Conservation (phyloP, 2,329 filamentous ascomycete species). For the Polytolypa hystricis region DNA sequence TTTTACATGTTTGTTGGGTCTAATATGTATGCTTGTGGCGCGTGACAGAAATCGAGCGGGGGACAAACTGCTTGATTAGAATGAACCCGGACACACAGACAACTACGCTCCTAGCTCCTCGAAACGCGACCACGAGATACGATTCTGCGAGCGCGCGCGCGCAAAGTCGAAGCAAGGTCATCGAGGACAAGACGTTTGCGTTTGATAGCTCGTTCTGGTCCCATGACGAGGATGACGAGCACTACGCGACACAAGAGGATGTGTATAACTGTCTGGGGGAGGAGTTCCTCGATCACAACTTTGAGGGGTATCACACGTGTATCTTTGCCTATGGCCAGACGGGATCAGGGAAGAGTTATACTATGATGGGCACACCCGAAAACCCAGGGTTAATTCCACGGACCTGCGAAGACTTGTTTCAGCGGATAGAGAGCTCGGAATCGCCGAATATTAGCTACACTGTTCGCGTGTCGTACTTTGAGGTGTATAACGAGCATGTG, state of each 20-base stretch:
- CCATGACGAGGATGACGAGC: slow-evolving; percentile 62
- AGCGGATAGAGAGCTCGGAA: slow-evolving; percentile 76
- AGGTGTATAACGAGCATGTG: slow-evolving; percentile 99
- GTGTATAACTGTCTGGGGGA: slow-evolving; percentile 91
- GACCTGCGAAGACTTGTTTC: slow-evolving; percentile 91
- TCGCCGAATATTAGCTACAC: slow-evolving; percentile 91
- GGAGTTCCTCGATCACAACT: slow-evolving; percentile 98
- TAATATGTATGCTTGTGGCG: too few relatives aligned
- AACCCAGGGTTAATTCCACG: slow-evolving; percentile 86
- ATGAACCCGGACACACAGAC: slow-evolving; percentile 84
- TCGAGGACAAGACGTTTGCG: slow-evolving; percentile 83
- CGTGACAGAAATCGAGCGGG: slow-evolving; percentile 63
- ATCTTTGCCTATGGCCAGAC: slow-evolving; percentile 99
- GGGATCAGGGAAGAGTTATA: slow-evolving; percentile 94
- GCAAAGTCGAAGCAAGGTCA: slow-evolving; percentile 56
- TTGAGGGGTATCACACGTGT: slow-evolving; percentile 97
- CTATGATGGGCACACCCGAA: slow-evolving; percentile 83
- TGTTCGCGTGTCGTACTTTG: slow-evolving; percentile 95
- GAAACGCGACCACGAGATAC: slow-evolving; percentile 36
- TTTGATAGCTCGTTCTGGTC: slow-evolving; percentile 99
- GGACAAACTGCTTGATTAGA: slow-evolving; percentile 71
- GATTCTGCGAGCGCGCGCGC: slow-evolving; percentile 45
- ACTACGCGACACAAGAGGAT: slow-evolving; percentile 87
- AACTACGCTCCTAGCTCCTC: slow-evolving; percentile 67
- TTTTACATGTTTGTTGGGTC: background rate